These are phyloP conservation scores for Neopestalotiopsis clavispora DNA, from an alignment of 2,329 filamentous ascomycete species.

Conservation along the genomic window DNA sequence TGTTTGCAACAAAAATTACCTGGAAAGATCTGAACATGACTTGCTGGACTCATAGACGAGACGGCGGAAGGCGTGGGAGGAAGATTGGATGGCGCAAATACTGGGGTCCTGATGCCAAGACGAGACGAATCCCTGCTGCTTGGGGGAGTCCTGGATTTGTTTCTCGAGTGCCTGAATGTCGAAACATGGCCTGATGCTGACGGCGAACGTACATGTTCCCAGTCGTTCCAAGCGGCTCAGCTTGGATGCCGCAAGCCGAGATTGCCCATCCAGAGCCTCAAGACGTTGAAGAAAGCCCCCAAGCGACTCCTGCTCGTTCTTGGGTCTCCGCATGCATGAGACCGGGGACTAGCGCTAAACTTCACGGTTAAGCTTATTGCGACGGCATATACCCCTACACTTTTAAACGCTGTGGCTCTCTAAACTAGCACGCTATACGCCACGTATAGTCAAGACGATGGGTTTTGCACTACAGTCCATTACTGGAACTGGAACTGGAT, in stretches of 20 bases:
- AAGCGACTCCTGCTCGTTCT: not conserved
- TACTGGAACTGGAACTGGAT: not conserved
- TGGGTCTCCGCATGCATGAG: constrained; percentile 13
- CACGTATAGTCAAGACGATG: not conserved
- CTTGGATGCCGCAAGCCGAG: constrained; percentile 1
- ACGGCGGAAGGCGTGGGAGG: constrained; percentile 6
- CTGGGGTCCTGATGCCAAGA: constrained; percentile 15
- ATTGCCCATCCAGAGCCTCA: constrained; percentile 3
- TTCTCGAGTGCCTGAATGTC: constrained; percentile 16
- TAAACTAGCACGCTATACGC: not conserved
- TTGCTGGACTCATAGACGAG: constrained; percentile 3
- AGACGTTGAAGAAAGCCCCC: not conserved
- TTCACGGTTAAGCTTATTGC: constrained; percentile 16
- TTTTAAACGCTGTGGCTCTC: not conserved
- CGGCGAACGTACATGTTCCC: not conserved
- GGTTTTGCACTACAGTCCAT: not conserved
- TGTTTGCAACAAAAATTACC: constrained; percentile 15
- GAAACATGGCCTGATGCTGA: constrained; percentile 18
- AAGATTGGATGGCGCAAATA: constrained; percentile 18
- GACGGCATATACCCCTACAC: constrained; percentile 4
- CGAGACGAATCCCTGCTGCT: constrained; percentile 10
- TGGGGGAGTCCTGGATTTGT: constrained; percentile 10
- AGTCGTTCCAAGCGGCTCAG: constrained; percentile 1
- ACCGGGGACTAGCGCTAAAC: constrained; percentile 11
- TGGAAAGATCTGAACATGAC: not conserved